Base-by-base conservation (phyloP, 441 rosid species). In the Theobroma grandiflorum region DNA sequence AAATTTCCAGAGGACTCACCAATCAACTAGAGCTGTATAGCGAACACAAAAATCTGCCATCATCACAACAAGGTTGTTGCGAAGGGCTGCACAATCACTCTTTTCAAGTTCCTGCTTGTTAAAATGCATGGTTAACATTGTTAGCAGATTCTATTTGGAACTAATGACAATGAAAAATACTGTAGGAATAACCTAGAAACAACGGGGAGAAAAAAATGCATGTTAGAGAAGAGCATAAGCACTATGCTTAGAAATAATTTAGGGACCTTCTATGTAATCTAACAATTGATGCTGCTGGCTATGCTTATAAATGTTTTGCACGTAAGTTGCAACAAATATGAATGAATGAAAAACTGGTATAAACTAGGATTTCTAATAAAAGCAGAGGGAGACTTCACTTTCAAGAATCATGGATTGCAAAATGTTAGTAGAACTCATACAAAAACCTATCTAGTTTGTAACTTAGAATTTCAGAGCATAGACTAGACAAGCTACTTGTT, bases 21-120 rank as follows among this genome's bases (percentile, higher is more conserved):
- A 92, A 84, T 96, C 99, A 77, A 95, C 92, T 75, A 95, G 82
- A 81, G 98, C 95, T 65, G 98, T 96, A 79, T 93, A 89, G 69
- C 94, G 98, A 79, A 96, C 96, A 75, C 98, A 96, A 81, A 96
- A 96, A 86, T 96, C 99, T 16, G 99, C 88, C 95, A 95, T 90
- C 47, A 80, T 91, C 79, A 96, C 96, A 2, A 96, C 87, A 80
- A 96, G 94, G 87, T 95, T 96, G 86, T 96, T 96, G 83, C 97
- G 94, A 80, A 96, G 93, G 58, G 98, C 87, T 37, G 98, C 96
- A 83, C 83, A 91, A 73, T 96, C 95, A 85, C 98, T 95, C 86
- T 85, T 93, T 74, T 95, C 98, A 85, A 95, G 97, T 87, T 95
- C 99, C 99, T 95, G 88, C 84, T 80, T 70, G 26, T 26, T 14